Base-by-base conservation (phyloP, 2,329 filamentous ascomycete genomes). In the Nothophaeocryptopus gaeumannii region DNA sequence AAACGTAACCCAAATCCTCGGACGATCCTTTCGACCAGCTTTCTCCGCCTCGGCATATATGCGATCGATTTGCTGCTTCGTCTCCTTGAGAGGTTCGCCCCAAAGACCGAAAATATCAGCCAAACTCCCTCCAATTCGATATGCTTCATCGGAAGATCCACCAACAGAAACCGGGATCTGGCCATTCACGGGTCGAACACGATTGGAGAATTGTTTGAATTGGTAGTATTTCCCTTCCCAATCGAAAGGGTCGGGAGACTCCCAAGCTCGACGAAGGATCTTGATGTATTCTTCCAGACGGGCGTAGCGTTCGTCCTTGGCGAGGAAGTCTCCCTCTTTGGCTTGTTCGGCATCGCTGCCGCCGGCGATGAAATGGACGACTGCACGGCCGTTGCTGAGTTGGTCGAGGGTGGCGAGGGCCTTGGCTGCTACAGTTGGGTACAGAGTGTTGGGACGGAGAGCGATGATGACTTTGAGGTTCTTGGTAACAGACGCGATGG, bases 1-100 rank as follows among this genome's bases (percentile, higher is more conserved):
- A 74, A 83, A 83, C 0, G 81, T 83, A 1, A 84, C 81, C 81
- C 81, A 84, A 59, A 84, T 83, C 3, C 78, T 69, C 5, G 81
- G 81, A 0, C 75, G 68, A 54, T 83, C 80, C 0, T 53, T 62
- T 1, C 81, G 74, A 0, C 80, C 80, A 1, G 80, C 80, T 55
- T 77, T 77, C n/a, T 72, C 77, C 0, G 81, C 77, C 58, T 79
- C 80, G 2, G 74, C 78, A 54, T 82, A 82, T 61, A 84, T 78
- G 14, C 75, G 74, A 54, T 81, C 78, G 56, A 84, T 82, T 63
- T 84, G 81, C 59, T 83, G 72, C 65, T 79, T 80, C 0, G 81
- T 83, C 61, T 84, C 81, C 66, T 82, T 82, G 2, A 83, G 69
- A 1, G 81, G 81, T 59, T 84, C 81, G 9, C 81, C 81, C 81